Conservation (phyloP, 805 yeast genomes). For the Candida sanyiensis region DNA sequence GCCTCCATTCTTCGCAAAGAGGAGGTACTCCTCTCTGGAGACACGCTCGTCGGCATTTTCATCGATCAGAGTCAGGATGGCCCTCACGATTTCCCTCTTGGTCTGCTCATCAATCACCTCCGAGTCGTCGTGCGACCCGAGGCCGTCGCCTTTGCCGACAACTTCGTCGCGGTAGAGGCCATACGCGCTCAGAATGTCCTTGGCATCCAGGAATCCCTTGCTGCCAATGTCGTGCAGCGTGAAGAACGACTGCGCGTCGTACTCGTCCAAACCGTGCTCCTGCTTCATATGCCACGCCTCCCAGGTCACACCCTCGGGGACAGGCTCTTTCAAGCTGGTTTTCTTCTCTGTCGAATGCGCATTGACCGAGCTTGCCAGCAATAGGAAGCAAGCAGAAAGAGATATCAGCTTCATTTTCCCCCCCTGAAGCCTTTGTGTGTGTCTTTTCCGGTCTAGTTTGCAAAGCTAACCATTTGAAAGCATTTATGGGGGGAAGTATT, state of each 20-base stretch:
- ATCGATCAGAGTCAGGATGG: conserved; percentile 59
- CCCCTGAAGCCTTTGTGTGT: no score
- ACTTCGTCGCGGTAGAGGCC: conserved; percentile 69
- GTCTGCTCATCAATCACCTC: conserved; percentile 52
- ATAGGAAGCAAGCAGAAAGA: neutral
- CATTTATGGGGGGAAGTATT: no score
- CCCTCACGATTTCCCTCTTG: conserved; percentile 45
- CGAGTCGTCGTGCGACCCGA: conserved; percentile 71
- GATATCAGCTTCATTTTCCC: no score
- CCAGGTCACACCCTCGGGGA: conserved; percentile 60
- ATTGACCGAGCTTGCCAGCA: neutral
- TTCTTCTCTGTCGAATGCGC: conserved; percentile 19
- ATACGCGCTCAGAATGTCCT: conserved; percentile 73
- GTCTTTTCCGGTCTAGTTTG: no score
- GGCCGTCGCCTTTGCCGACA: conserved; percentile 86
- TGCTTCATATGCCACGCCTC: conserved; percentile 86
- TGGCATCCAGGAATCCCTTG: conserved; percentile 47
- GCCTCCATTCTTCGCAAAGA: conserved; percentile 55
- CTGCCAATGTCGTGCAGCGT: conserved; percentile 66
- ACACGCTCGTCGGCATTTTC: conserved; percentile 59
- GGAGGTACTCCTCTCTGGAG: conserved; percentile 62
- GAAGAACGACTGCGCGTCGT: conserved; percentile 73
- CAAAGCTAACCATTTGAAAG: no score
- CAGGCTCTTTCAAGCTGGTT: conserved; percentile 26
- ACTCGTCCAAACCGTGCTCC: conserved; percentile 76